Conservation (phyloP, 495 filamentous ascomycete genomes). For the Lasiosphaeriaceae sp. region DNA sequence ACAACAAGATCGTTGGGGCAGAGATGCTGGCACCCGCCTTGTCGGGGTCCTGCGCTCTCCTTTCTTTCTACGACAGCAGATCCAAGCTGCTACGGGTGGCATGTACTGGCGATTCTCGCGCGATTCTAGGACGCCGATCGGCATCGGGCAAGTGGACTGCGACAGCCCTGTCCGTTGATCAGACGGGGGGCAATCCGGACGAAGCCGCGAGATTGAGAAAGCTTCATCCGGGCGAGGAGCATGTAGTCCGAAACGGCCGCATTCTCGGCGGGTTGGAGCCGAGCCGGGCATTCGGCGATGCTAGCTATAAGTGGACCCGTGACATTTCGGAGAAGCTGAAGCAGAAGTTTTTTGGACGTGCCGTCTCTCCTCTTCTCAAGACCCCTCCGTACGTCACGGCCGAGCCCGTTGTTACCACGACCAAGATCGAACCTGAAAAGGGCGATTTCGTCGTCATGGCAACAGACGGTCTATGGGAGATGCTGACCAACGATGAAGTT, state of each 20-base stretch:
- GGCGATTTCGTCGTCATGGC: constrained; percentile 97
- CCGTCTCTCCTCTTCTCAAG: constrained; percentile 64
- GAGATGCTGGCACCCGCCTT: constrained; percentile 89
- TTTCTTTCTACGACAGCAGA: constrained; percentile 91
- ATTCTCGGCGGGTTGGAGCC: constrained; percentile 91
- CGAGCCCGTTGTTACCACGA: constrained; percentile 93
- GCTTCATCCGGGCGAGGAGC: constrained; percentile 81
- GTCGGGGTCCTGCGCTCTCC: constrained; percentile 90
- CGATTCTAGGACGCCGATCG: constrained; percentile 79
- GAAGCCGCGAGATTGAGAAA: constrained; percentile 77
- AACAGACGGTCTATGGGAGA: constrained; percentile 97
- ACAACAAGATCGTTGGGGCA: constrained; percentile 80
- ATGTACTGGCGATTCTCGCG: constrained; percentile 90
- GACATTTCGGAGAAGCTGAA: constrained; percentile 80
- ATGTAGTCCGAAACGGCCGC: constrained; percentile 81
- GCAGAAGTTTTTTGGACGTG: constrained; percentile 78
- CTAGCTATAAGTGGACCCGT: constrained; percentile 89
- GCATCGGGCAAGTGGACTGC: constrained; percentile 87
- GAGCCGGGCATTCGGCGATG: constrained; percentile 90
- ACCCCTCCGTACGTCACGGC: constrained; percentile 98
- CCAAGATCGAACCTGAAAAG: constrained; percentile 80
- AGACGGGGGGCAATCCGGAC: constrained; percentile 80
- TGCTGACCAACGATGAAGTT: constrained; percentile 98
- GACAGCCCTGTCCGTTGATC: constrained; percentile 82
- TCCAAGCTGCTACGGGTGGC: constrained; percentile 83